phyloP scores from a whole-genome alignment of 2,329 filamentous ascomycete species.

The Xylaria sp. region DNA sequence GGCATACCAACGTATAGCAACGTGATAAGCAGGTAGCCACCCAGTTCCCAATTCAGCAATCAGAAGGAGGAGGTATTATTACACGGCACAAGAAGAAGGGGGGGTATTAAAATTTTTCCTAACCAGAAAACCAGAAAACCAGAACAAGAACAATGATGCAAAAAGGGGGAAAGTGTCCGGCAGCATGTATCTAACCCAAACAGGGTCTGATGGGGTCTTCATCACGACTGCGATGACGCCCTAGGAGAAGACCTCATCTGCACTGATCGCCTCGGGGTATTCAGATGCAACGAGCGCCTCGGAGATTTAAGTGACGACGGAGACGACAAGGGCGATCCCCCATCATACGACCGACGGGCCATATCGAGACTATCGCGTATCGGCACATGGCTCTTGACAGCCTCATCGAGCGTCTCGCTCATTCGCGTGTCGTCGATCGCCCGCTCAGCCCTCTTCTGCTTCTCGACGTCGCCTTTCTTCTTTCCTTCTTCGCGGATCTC shows the following conservation, averaged over 20 bases:
- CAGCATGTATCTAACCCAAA: too few species aligned
- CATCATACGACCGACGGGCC: not conserved
- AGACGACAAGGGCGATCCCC: not conserved
- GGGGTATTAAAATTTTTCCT: not conserved
- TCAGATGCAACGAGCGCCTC: not conserved
- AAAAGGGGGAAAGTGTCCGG: not conserved
- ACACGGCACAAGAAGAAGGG: not conserved
- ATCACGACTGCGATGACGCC: not conserved
- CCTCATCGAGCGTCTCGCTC: slow-evolving; percentile 37
- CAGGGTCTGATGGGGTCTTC: too few species aligned
- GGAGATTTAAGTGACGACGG: slow-evolving; percentile 1
- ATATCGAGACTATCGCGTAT: slow-evolving; percentile 26
- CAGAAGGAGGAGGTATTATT: not conserved
- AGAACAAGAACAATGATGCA: too few species aligned
- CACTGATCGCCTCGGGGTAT: not conserved
- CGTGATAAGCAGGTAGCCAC: not conserved
- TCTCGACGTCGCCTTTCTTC: slow-evolving; percentile 42
- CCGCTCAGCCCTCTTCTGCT: slow-evolving; percentile 36
- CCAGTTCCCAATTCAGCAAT: not conserved
- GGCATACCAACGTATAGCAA: too few species aligned
- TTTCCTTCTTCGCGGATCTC: slow-evolving; percentile 57
- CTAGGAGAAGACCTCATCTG: not conserved
- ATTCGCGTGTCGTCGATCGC: slow-evolving; percentile 35
- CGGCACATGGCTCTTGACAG: slow-evolving; percentile 28
- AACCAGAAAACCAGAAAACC: too few species aligned